These are phyloP conservation scores for Ceratocystis ficicola DNA, from an alignment of 2,329 filamentous ascomycete species.

Conservation along the genomic window DNA sequence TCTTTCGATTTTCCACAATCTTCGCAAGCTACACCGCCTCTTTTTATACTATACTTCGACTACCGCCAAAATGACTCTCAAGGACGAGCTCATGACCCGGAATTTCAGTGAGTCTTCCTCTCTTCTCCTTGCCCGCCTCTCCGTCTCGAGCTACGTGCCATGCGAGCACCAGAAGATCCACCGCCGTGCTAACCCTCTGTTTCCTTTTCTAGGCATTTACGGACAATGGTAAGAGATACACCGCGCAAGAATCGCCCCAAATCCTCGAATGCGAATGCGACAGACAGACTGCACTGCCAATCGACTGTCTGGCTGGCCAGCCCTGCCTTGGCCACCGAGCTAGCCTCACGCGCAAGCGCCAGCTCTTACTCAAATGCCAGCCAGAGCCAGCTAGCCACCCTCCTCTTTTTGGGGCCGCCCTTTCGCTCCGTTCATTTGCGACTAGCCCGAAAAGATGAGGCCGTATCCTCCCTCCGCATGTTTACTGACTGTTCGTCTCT, in stretches of 20 bases:
- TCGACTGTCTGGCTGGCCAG: neutral
- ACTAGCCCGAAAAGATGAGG: no score
- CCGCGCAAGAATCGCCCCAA: neutral
- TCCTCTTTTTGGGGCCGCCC: no score
- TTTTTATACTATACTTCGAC: neutral
- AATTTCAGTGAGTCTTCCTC: slow-evolving; percentile 54
- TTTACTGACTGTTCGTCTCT: slow-evolving; percentile 20
- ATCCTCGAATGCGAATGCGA: neutral
- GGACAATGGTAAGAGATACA: slow-evolving; percentile 54
- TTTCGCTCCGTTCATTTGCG: no score
- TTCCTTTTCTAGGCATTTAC: slow-evolving; percentile 48
- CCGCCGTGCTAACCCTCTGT: slow-evolving; percentile 11
- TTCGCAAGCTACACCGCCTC: neutral
- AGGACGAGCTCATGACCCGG: slow-evolving; percentile 58
- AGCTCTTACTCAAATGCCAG: no score
- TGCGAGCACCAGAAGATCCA: neutral
- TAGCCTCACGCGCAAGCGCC: no score
- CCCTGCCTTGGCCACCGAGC: no score
- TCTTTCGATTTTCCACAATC: neutral
- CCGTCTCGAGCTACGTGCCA: slow-evolving; percentile 14
- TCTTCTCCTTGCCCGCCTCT: neutral
- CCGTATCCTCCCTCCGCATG: no score
- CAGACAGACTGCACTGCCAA: neutral
- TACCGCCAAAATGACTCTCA: slow-evolving; percentile 50
- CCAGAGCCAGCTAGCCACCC: no score